phyloP scores from a whole-genome alignment of 352 stramenopile genomes.

The Globisporangium uncinulatum region DNA sequence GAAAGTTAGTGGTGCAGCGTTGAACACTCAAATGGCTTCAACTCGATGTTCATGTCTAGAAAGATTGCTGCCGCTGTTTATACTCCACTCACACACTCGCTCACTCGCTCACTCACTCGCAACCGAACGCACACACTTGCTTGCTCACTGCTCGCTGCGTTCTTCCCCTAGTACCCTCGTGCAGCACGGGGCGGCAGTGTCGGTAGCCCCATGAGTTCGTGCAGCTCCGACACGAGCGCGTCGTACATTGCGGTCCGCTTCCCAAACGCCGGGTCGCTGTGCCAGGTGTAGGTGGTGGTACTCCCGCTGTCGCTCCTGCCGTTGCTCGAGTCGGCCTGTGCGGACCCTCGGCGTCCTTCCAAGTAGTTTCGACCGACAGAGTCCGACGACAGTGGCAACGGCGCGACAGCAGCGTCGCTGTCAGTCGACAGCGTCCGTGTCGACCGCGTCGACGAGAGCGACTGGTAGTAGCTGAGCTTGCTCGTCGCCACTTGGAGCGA shows the following conservation, averaged over 20 bases:
- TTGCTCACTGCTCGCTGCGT: too few relatives aligned
- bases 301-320: slow-evolving; percentile 12
- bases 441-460: neutral
- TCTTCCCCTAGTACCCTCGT: neutral
- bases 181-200: slow-evolving; percentile 4
- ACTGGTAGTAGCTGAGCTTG: slow-evolving; percentile 37
- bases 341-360: neutral
- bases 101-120: too few relatives aligned
- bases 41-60: too few relatives aligned
- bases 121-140: too few relatives aligned
- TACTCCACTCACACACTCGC: too few relatives aligned
- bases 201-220: slow-evolving; percentile 71
- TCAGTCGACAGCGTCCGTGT: slow-evolving; percentile 4
- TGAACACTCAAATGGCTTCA: too few relatives aligned
- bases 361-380: neutral
- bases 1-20: too few relatives aligned
- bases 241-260: slow-evolving; percentile 36
- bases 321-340: slow-evolving; percentile 3
- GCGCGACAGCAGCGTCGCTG: neutral
- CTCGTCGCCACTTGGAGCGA: slow-evolving; percentile 47
- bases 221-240: slow-evolving; percentile 54
- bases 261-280: slow-evolving; percentile 23
- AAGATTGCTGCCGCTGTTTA: too few relatives aligned
- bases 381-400: neutral
- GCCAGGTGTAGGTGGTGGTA: too few relatives aligned